These are phyloP conservation scores for Blastobotrys ciferrii DNA, from an alignment of 1,139 yeast species.

Conservation along the genomic window DNA sequence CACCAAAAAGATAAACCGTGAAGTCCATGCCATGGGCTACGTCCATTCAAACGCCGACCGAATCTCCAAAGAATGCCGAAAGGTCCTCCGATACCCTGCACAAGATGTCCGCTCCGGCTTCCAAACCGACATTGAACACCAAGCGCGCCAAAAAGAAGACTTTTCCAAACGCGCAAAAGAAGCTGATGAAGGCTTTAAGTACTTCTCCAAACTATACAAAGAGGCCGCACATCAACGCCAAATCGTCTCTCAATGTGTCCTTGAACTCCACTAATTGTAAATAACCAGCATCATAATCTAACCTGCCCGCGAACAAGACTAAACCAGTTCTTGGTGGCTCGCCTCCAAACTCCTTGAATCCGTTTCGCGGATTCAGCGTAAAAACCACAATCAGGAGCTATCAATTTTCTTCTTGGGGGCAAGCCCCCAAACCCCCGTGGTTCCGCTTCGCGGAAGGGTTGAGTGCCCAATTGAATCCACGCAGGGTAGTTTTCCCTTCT, in stretches of 20 bases:
- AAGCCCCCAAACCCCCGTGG: too few species aligned
- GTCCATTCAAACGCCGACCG: conserved; percentile 75
- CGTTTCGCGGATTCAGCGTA: too few species aligned
- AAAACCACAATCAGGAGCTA: too few species aligned
- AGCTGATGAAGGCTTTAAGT: conserved; percentile 58
- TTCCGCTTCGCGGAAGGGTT: too few species aligned
- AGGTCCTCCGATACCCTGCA: conserved; percentile 76
- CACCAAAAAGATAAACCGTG: conserved; percentile 64
- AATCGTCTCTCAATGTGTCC: conserved; percentile 27
- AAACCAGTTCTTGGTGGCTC: too few species aligned
- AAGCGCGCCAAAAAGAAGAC: conserved; percentile 58
- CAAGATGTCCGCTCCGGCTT: conserved; percentile 79
- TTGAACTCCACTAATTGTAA: conserved; percentile 17
- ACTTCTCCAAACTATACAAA: conserved; percentile 55
- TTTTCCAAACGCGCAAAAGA: conserved; percentile 53
- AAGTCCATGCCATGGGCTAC: conserved; percentile 67
- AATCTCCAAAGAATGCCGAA: conserved; percentile 76
- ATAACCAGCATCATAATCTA: not conserved
- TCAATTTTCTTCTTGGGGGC: too few species aligned
- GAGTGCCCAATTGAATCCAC: too few species aligned
- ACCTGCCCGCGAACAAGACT: too few species aligned
- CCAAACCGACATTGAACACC: conserved; percentile 66
- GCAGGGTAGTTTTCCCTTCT: too few species aligned
- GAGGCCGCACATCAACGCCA: conserved; percentile 31
- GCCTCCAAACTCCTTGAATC: not conserved